Base-by-base conservation (phyloP, 2,329 filamentous ascomycete genomes). In the Colletotrichum falcatum region DNA sequence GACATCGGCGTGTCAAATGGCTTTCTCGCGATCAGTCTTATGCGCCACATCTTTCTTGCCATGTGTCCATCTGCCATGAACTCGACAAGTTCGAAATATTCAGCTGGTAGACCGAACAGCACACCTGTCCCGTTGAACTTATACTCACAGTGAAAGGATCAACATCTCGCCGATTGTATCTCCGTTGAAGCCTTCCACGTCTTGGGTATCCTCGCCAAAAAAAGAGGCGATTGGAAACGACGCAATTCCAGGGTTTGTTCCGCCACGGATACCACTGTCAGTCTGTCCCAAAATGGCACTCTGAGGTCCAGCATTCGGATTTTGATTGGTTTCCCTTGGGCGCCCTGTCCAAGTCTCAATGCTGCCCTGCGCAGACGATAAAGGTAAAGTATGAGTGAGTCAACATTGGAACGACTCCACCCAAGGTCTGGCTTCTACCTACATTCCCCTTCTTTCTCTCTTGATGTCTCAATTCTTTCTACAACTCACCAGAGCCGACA, bases 251-350 rank as follows among this genome's bases (percentile, higher is more conserved):
- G 28, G 18, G 3, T 7, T 30, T 53, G 18, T n/a, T 9, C 20
- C 48, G 48, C 14, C 28, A 30, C 26, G 14, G 26, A 11, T 14
- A 12, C 4, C 3, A 9, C 35, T 28, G 49, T 16, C n/a, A 33
- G 18, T 33, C 49, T 46, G 16, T 63, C 64, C 65, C 33, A 35
- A 71, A 63, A 33, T 23, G 67, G 68, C 14, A 58, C 49, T 35
- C 18, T 39, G 23, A n/a, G 20, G 58, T 62, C n/a, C 4, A 9
- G 11, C 18, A 20, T 33, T 4, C n/a, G 11, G 18, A 3, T 26
- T 60, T 20, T 68, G 30, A 71, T 71, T 71, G 59, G 68, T 26
- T 42, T 63, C n/a, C 4, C 16, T 23, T 11, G 44, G 30, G 26
- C 23, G 37, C 59, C 58, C 53, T 35, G 58, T 70, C 14, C 16